A percentile compares a stretch with the other conserved stretches of the same genome.
Conservation (phyloP, 2,329 filamentous ascomycete species). For the Penicillium hordei region DNA sequence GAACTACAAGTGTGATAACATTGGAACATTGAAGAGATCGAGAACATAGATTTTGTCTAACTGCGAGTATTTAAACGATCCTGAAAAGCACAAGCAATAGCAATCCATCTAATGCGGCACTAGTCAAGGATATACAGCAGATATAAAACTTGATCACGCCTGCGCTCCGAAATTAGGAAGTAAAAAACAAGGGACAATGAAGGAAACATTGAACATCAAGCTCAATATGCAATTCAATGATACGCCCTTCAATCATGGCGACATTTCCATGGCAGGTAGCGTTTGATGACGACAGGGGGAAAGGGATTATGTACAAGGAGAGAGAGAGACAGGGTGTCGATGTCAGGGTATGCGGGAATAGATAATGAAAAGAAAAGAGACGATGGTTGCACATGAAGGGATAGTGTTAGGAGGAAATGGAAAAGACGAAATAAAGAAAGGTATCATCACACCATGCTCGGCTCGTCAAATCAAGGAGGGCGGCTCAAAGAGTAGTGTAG, state of each 20-base stretch:
- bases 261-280: slow-evolving; percentile 17
- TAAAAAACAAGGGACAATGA: not conserved
- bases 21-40: not conserved
- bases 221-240: slow-evolving; percentile 24
- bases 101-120: not conserved
- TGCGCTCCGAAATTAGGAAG: not conserved
- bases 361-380: slow-evolving; percentile 9
- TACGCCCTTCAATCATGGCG: slow-evolving; percentile 18
- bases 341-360: slow-evolving; percentile 15
- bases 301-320: slow-evolving; percentile 33
- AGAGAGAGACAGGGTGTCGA: slow-evolving; percentile 9
- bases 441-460: slow-evolving; percentile 28
- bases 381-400: slow-evolving; percentile 15
- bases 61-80: not conserved
- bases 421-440: slow-evolving; percentile 10
- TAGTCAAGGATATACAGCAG: not conserved
- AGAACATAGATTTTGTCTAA: not conserved
- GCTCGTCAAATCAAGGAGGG: slow-evolving; percentile 23
- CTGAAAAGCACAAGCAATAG: not conserved
- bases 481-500: slow-evolving; percentile 9
- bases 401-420: slow-evolving; percentile 1
- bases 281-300: slow-evolving; percentile 9
- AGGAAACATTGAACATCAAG: not conserved
- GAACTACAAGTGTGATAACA: not conserved
- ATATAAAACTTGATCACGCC: not conserved